Base-by-base conservation (phyloP, 441 rosid genomes). In the Raphanus hybrid region DNA sequence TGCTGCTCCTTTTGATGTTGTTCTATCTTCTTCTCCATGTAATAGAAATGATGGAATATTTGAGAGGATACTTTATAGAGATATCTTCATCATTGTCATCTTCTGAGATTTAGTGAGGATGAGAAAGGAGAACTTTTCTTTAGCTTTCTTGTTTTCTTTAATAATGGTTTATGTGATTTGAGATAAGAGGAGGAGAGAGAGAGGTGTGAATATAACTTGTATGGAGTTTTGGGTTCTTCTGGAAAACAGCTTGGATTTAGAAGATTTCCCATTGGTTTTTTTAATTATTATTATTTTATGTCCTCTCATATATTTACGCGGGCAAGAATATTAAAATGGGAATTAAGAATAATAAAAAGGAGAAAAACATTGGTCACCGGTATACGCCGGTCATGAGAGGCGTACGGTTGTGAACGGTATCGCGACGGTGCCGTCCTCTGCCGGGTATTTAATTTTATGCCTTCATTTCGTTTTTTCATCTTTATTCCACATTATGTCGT, bases 211-310 rank as follows among this genome's bases (percentile, higher is more conserved):
- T 70, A 66, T 70, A 80, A 75, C 37, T 73, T 69, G 74, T 69
- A 18, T 72, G 75, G 71, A 74, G 75, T 70, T 79, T 79, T 78
- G 77, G 81, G 82, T 87, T 78, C 70, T 76, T 87, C 87, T 90
- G 93, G 94, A 83, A 81, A 86, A 88, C 93, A 90, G 96, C 89
- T 87, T 75, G 78, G 82, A 81, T 70, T 70, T 84, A 35, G 78
- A 79, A 87, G 91, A 82, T 83, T 89, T 88, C 87, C 84, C 85
- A 84, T 86, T 85, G 23, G 71, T 72, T 71, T 75, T 16, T 11
- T 69, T 37, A 26, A n/a, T 57, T 12, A 27, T 60, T 60, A 60
- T 10, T 58, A 76, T 26, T 20, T 23, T 35, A 39, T 52, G 70
- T 79, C 20, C 52, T 69, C n/a, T 69, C 70, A 67, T 61, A 67